phyloP scores from a whole-genome alignment of 306 rosid genomes.

The Acmispon strigosus region DNA sequence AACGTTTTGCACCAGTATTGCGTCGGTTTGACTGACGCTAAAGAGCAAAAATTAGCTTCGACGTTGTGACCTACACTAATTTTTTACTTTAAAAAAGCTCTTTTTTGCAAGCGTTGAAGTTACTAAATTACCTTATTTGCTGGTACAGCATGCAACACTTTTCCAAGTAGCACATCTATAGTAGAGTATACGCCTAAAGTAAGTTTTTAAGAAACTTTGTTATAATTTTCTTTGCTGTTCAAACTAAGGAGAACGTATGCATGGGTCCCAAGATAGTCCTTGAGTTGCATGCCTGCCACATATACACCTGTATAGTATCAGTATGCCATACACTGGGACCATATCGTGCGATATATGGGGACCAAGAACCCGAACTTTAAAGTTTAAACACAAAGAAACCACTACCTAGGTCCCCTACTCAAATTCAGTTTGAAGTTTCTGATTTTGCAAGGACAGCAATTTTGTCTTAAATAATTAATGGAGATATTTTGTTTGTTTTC shows the following conservation, averaged over 20 bases:
- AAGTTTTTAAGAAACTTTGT: too few species aligned
- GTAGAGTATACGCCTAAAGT: too few species aligned
- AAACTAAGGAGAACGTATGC: conserved; percentile 11
- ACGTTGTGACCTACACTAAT: too few species aligned
- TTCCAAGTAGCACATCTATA: too few species aligned
- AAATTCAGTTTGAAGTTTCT: background rate
- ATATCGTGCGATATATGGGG: conserved; percentile 25
- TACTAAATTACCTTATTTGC: too few species aligned
- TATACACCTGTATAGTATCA: conserved; percentile 1
- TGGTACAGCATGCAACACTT: too few species aligned
- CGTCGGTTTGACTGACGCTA: too few species aligned
- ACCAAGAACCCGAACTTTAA: conserved; percentile 15
- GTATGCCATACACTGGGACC: conserved; percentile 30
- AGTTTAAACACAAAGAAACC: background rate
- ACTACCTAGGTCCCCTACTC: background rate
- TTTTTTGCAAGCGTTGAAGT: too few species aligned
- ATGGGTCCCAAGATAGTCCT: conserved; percentile 35
- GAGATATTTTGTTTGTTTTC: background rate
- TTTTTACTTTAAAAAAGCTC: too few species aligned
- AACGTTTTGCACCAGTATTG: too few species aligned
- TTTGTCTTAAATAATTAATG: background rate
- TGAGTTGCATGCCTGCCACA: conserved; percentile 50
- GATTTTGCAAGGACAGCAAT: background rate
- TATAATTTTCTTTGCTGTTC: conserved; percentile 10
- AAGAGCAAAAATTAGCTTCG: too few species aligned